phyloP scores from a whole-genome alignment of 2,329 filamentous ascomycete genomes.

The Diplodia mutila region DNA sequence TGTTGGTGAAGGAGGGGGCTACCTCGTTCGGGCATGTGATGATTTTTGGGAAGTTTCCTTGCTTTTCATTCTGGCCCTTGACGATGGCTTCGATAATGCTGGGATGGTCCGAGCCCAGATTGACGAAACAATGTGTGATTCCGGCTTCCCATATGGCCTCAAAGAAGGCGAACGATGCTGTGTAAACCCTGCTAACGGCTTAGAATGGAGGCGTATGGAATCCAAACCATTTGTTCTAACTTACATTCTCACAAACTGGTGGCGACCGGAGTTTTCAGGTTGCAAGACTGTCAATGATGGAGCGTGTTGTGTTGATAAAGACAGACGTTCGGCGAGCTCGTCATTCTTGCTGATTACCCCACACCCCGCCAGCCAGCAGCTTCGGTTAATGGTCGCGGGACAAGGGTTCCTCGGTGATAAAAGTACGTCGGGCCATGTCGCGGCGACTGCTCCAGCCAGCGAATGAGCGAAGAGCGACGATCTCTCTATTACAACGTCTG shows the following conservation, averaged over 20 bases:
- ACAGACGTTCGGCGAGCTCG: background rate
- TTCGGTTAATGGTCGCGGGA: background rate
- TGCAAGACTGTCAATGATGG: background rate
- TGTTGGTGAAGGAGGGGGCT: conserved; percentile 27
- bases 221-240: background rate
- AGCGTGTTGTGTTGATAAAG: background rate
- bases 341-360: background rate
- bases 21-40: conserved; percentile 83
- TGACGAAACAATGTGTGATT: conserved; percentile 60
- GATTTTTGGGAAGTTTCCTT: conserved; percentile 65
- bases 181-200: conserved; percentile 54
- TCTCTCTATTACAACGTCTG: background rate
- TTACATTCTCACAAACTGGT: background rate
- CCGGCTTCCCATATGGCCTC: conserved; percentile 72
- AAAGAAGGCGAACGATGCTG: conserved; percentile 80
- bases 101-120: conserved; percentile 73
- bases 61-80: conserved; percentile 69
- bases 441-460: background rate
- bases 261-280: background rate
- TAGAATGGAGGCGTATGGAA: background rate
- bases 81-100: conserved; percentile 81
- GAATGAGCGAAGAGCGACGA: background rate
- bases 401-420: background rate
- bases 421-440: background rate
- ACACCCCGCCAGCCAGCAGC: background rate